Percentiles rank a stretch among this genome's conserved stretches.
Evolutionary conservation across 1,284 basidiomycete species (phyloP).

Genomic region (Vanrija sp.): DNA sequence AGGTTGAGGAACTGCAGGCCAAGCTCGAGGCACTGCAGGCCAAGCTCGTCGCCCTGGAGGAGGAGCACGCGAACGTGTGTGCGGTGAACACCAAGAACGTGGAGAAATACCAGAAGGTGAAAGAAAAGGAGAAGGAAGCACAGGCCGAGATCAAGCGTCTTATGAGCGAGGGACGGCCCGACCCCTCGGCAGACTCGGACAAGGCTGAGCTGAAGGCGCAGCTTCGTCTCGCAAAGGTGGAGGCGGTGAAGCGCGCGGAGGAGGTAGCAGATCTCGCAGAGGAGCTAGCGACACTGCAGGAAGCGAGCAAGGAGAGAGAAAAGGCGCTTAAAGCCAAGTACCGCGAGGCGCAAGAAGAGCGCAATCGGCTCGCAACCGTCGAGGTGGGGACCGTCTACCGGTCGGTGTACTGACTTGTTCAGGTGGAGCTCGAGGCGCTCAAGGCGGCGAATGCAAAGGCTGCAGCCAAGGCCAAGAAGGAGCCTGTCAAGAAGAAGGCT

Average conservation of each 20-base stretch:
- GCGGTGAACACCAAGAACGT: neutral
- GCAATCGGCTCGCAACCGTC: slow-evolving; percentile 22
- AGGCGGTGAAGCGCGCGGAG: slow-evolving; percentile 23
- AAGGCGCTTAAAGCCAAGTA: slow-evolving; percentile 25
- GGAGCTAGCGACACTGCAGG: slow-evolving; percentile 26
- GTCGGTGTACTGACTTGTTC: neutral
- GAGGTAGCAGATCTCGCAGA: slow-evolving; percentile 31
- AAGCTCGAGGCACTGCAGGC: slow-evolving; percentile 20
- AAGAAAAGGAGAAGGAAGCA: slow-evolving; percentile 29
- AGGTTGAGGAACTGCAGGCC: slow-evolving; percentile 18
- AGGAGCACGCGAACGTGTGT: neutral
- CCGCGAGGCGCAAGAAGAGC: slow-evolving; percentile 27
- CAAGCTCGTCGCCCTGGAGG: slow-evolving; percentile 16
- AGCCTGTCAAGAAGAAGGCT: neutral
- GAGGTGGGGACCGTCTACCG: slow-evolving; percentile 20
- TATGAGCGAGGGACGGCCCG: slow-evolving; percentile 4
- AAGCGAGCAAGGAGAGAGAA: slow-evolving; percentile 27
- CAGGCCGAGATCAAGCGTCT: slow-evolving; percentile 29
- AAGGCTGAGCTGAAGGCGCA: slow-evolving; percentile 29
- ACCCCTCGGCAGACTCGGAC: slow-evolving; percentile 3
- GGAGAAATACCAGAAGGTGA: slow-evolving; percentile 24
- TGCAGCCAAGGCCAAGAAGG: slow-evolving; percentile 3
- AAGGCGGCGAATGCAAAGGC: slow-evolving; percentile 13
- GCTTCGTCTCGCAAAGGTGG: slow-evolving; percentile 26
- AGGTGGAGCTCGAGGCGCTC: slow-evolving; percentile 31